phyloP scores from a whole-genome alignment of 1,284 basidiomycete species.

The Ustanciosporium gigantosporum region DNA sequence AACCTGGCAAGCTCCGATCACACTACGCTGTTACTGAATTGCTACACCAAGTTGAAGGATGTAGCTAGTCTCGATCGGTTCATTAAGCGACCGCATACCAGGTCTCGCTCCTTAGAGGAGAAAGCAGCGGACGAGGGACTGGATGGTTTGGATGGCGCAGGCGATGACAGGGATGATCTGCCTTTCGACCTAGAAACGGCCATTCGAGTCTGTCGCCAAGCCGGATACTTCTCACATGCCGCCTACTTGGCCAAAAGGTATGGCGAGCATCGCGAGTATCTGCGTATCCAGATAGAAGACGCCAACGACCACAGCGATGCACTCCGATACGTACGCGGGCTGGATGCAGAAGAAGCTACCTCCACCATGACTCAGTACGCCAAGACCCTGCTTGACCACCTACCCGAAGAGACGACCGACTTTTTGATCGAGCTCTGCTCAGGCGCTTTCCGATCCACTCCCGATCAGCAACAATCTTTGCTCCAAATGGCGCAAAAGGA shows the following conservation, averaged over 20 bases:
- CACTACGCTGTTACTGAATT: constrained; percentile 75
- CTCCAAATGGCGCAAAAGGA: neutral
- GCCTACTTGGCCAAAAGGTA: constrained; percentile 91
- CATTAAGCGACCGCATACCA: constrained; percentile 68
- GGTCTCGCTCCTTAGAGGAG: constrained; percentile 1
- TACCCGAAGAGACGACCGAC: constrained; percentile 84
- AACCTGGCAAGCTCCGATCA: constrained; percentile 93
- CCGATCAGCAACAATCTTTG: constrained; percentile 3
- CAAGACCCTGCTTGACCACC: constrained; percentile 70
- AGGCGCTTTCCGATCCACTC: constrained; percentile 62
- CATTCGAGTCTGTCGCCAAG: constrained; percentile 92
- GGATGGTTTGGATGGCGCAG: constrained; percentile 61
- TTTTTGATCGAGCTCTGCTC: constrained; percentile 90
- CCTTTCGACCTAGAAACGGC: constrained; percentile 97
- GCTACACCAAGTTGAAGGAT: constrained; percentile 95
- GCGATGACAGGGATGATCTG: constrained; percentile 66
- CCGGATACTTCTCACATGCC: constrained; percentile 92
- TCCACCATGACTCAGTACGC: constrained; percentile 58
- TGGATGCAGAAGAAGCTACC: constrained; percentile 71
- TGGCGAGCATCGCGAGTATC: constrained; percentile 85
- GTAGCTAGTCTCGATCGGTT: constrained; percentile 84
- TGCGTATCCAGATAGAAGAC: constrained; percentile 93
- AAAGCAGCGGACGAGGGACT: constrained; percentile 7
- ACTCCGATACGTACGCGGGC: constrained; percentile 74
- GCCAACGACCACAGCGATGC: constrained; percentile 80